phyloP scores from a whole-genome alignment of 1,284 basidiomycete species.

The Cutaneotrichosporon sp. region DNA sequence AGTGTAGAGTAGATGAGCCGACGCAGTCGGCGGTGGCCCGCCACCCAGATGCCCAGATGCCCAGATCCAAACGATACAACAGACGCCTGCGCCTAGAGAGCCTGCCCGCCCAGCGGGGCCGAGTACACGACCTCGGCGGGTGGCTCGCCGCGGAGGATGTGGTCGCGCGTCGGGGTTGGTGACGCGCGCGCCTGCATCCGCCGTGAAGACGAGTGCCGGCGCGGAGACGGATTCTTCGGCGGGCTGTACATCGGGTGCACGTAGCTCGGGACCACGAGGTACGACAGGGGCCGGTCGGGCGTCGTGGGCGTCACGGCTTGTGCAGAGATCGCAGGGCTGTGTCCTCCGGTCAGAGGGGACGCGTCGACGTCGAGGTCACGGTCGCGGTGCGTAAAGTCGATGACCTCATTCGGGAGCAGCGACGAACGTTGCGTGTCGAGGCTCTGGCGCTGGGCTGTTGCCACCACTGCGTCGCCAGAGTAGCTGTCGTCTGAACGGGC shows the following conservation, averaged over 20 bases:
- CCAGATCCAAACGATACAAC: not conserved
- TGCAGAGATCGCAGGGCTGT: slow-evolving; percentile 2
- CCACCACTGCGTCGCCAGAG: slow-evolving; percentile 34
- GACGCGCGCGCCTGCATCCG: slow-evolving; percentile 12
- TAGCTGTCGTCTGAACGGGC: not conserved
- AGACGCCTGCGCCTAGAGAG: not conserved
- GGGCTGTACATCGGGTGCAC: slow-evolving; percentile 10
- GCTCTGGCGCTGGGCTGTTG: slow-evolving; percentile 43
- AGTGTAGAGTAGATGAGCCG: not conserved
- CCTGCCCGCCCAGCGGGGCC: not conserved
- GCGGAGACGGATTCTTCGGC: slow-evolving; percentile 2
- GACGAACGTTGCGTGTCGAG: slow-evolving; percentile 42
- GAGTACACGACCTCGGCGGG: slow-evolving; percentile 1
- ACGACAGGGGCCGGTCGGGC: not conserved
- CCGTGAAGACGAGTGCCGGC: slow-evolving; percentile 17
- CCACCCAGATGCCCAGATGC: not conserved
- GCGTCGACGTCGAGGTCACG: not conserved
- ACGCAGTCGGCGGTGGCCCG: not conserved
- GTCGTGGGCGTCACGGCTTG: slow-evolving; percentile 7
- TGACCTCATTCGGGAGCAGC: slow-evolving; percentile 20
- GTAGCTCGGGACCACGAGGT: not conserved
- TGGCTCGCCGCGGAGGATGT: slow-evolving; percentile 9
- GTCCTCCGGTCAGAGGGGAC: slow-evolving; percentile 1
- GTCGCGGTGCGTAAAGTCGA: slow-evolving; percentile 19
- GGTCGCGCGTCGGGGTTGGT: slow-evolving; percentile 14